These are phyloP conservation scores for Nicotiana tomentosiformis DNA, from an alignment of 257 asterid genomes.

Conservation along the genomic window DNA sequence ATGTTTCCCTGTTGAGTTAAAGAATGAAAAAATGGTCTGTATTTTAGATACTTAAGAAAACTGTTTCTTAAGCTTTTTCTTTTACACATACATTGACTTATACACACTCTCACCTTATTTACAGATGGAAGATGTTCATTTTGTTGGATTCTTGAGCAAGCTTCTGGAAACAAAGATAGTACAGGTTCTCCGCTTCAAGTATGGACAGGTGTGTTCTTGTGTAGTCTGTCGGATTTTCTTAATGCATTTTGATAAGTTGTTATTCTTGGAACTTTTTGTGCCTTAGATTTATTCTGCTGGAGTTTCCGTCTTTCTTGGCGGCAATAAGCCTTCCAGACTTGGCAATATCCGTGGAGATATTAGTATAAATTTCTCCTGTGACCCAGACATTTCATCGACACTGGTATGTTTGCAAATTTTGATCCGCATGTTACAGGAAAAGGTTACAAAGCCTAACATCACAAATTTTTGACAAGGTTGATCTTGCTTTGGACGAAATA, in stretches of 20 bases:
- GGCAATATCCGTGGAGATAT: slow-evolving; percentile 89
- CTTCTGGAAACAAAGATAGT: slow-evolving; percentile 87
- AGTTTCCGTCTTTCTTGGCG: slow-evolving; percentile 92
- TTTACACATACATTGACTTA: not conserved
- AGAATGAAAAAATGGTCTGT: slow-evolving; percentile 69
- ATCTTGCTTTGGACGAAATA: slow-evolving; percentile 79
- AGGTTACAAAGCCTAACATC: slow-evolving; percentile 20
- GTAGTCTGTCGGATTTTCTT: slow-evolving; percentile 8
- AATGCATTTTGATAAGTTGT: slow-evolving; percentile 9
- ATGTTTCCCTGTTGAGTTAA: slow-evolving; percentile 87
- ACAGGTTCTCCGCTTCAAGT: slow-evolving; percentile 89
- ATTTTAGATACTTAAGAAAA: not conserved
- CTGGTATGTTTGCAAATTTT: slow-evolving; percentile 43
- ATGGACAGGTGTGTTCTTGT: slow-evolving; percentile 60
- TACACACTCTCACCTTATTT: slow-evolving; percentile 16
- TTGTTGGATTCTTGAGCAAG: slow-evolving; percentile 87
- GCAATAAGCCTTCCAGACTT: slow-evolving; percentile 84
- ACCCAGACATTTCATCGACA: slow-evolving; percentile 78
- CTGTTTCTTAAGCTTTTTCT: slow-evolving; percentile 2
- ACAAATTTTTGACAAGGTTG: slow-evolving; percentile 44
- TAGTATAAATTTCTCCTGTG: slow-evolving; percentile 84
- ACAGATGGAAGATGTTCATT: slow-evolving; percentile 86
- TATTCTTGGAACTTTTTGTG: slow-evolving; percentile 17
- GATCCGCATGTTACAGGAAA: slow-evolving; percentile 13
- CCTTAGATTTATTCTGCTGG: slow-evolving; percentile 88